A percentile compares a stretch with the other conserved stretches of the same genome.
These are phyloP conservation scores for Xenoacremonium recifei DNA, from an alignment of 2,329 filamentous ascomycete species.

Conservation along the genomic window DNA sequence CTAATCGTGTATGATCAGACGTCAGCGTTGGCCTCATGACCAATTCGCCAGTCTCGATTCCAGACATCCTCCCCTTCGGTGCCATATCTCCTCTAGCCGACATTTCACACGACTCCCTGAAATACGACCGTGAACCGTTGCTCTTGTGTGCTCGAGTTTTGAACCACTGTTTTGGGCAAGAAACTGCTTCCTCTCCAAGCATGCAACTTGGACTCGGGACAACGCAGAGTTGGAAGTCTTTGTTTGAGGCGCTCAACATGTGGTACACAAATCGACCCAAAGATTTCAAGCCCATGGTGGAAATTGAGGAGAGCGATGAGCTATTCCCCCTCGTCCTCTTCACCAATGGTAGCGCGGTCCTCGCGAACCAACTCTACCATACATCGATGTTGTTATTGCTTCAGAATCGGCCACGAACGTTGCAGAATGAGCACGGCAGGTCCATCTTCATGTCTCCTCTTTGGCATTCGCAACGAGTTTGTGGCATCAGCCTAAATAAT, in stretches of 20 bases:
- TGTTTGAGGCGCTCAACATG: constrained; percentile 29
- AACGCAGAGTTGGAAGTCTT: constrained; percentile 28
- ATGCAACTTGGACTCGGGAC: constrained; percentile 11
- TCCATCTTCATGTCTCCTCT: constrained; percentile 39
- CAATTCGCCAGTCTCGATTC: constrained; percentile 22
- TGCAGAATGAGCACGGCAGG: constrained; percentile 29
- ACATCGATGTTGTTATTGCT: constrained; percentile 53
- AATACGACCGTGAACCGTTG: constrained; percentile 25
- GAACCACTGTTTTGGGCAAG: constrained; percentile 26
- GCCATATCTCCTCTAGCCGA: constrained; percentile 16
- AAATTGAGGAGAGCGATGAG: constrained; percentile 28
- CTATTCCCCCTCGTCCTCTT: constrained; percentile 37
- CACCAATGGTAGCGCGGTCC: constrained; percentile 37
- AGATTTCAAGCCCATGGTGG: constrained; percentile 33
- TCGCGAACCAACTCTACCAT: constrained; percentile 57
- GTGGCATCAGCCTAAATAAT: constrained; percentile 48
- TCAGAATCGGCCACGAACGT: constrained; percentile 47
- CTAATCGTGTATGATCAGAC: constrained; percentile 14
- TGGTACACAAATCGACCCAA: constrained; percentile 33
- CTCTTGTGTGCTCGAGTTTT: constrained; percentile 34
- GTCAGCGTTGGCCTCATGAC: constrained; percentile 28
- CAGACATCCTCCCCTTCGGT: constrained; percentile 17
- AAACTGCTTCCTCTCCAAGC: constrained; percentile 8
- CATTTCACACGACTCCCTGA: constrained; percentile 17
- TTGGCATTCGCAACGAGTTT: constrained; percentile 49